phyloP scores from a whole-genome alignment of 2,329 filamentous ascomycete genomes.

The Simplicillium sp. region DNA sequence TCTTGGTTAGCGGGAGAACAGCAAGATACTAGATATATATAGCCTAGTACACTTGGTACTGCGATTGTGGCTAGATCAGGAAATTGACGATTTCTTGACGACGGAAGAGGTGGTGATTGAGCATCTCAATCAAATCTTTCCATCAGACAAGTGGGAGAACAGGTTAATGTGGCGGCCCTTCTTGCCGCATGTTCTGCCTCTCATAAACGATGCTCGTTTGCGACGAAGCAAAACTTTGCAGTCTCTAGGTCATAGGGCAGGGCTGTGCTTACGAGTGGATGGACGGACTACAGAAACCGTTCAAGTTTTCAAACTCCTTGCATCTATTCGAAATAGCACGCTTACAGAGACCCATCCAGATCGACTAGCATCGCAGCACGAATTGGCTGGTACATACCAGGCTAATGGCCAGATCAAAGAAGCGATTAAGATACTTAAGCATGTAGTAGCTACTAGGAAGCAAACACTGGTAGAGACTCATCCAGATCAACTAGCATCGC shows the following conservation, averaged over 20 bases:
- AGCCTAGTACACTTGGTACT: slow-evolving; percentile 22
- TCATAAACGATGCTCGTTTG: not conserved
- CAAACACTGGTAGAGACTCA: too few relatives aligned
- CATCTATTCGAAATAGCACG: slow-evolving; percentile 5
- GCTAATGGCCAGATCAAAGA: slow-evolving; percentile 12
- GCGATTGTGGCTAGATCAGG: slow-evolving; percentile 13
- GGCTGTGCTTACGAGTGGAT: slow-evolving; percentile 2
- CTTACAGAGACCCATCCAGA: slow-evolving; percentile 10
- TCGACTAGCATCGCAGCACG: slow-evolving; percentile 12
- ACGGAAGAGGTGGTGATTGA: slow-evolving; percentile 1
- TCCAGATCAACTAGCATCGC: too few relatives aligned
- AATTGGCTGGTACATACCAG: slow-evolving; percentile 9
- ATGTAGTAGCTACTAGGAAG: too few relatives aligned
- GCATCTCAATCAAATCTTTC: slow-evolving; percentile 1
- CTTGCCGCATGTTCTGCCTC: slow-evolving; percentile 4
- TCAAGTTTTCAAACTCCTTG: slow-evolving; percentile 2
- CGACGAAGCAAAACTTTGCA: not conserved
- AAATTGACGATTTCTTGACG: not conserved
- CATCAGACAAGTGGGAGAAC: slow-evolving; percentile 1
- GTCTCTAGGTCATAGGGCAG: not conserved
- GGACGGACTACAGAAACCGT: slow-evolving; percentile 4
- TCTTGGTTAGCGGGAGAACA: slow-evolving; percentile 12
- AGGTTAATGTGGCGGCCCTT: slow-evolving; percentile 1
- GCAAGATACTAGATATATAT: slow-evolving; percentile 23
- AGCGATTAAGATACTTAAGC: slow-evolving; percentile 6